Base-by-base conservation (phyloP, 202 grass and related monocot genomes). In the Tripidium arundinaceum region DNA sequence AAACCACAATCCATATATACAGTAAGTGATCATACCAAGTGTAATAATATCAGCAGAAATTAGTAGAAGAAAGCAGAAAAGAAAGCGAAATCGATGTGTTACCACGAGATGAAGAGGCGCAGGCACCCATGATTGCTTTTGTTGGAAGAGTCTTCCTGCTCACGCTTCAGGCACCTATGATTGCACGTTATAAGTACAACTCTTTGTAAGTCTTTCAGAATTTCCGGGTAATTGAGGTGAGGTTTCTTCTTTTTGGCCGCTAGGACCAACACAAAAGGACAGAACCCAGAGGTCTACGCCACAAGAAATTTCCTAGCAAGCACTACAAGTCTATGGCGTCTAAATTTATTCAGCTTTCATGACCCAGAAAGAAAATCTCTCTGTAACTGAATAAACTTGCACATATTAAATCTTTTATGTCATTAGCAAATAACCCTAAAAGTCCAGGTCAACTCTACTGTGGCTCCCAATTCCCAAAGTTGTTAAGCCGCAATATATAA, bases 61-160 rank as follows among this genome's bases (percentile, higher is more conserved):
- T n/a, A n/a, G n/a, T n/a, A n/a, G n/a, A n/a, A n/a, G n/a, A n/a
- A n/a, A 59, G 25, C 37, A 28, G 29, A 24, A 24, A 14, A 13
- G 16, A 37, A 1, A 5, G 5, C 47, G 6, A 24, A 74, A 2
- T 10, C 2, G 72, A 27, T 45, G n/a, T 55, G 47, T 18, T 76
- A 77, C 74, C 24, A 7, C 58, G 39, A 31, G 39, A 77, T 12
- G 40, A 64, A 45, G 75, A 64, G 58, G 74, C 39, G 42, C 59
- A 77, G 9, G 59, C 25, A 77, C 75, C 59, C 75, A 77, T 77
- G 74, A 29, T 62, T 77, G 26, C 57, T n/a, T n/a, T 37, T 73
- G 70, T 36, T 74, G 12, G 19, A 50, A 38, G 47, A 38, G 18
- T 24, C 10, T 74, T 24, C 47, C 19, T 57, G 6, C 3, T 63